These are phyloP conservation scores for Pyrenula massariospora DNA, from an alignment of 495 filamentous ascomycete genomes.

Conservation along the genomic window DNA sequence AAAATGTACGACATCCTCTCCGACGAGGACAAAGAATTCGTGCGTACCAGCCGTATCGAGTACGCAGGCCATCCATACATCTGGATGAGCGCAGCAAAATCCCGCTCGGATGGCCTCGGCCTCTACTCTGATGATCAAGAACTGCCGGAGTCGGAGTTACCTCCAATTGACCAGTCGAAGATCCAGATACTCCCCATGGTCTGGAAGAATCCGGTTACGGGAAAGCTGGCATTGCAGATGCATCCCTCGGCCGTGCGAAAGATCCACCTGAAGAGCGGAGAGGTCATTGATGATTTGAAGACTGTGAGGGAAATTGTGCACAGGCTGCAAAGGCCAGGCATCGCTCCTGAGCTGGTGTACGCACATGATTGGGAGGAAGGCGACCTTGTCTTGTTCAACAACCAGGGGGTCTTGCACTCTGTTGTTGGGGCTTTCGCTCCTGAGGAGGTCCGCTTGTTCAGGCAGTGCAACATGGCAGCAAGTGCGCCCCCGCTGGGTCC, in stretches of 20 bases:
- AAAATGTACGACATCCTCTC: slow-evolving; percentile 52
- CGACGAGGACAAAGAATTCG: slow-evolving; percentile 53
- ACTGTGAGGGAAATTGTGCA: slow-evolving; percentile 57
- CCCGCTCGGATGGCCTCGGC: slow-evolving; percentile 54
- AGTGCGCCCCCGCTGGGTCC: slow-evolving; percentile 40
- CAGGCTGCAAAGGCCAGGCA: slow-evolving; percentile 56
- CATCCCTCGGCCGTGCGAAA: slow-evolving; percentile 56
- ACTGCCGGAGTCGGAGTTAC: slow-evolving; percentile 41
- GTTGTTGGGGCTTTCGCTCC: slow-evolving; percentile 63
- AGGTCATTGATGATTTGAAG: slow-evolving; percentile 50
- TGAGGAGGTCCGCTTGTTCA: slow-evolving; percentile 58
- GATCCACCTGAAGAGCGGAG: slow-evolving; percentile 50
- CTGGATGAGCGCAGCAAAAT: slow-evolving; percentile 58
- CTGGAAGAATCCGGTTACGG: slow-evolving; percentile 62
- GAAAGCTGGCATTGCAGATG: slow-evolving; percentile 54
- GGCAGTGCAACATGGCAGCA: slow-evolving; percentile 65
- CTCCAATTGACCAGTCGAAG: slow-evolving; percentile 48
- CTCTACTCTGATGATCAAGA: slow-evolving; percentile 50
- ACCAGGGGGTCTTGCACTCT: slow-evolving; percentile 57
- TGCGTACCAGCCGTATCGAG: slow-evolving; percentile 48
- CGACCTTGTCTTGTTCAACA: slow-evolving; percentile 63
- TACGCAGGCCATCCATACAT: slow-evolving; percentile 70
- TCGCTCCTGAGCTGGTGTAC: slow-evolving; percentile 55
- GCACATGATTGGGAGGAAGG: slow-evolving; percentile 65
- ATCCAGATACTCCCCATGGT: slow-evolving; percentile 59